phyloP scores from a whole-genome alignment of 1,284 basidiomycete species.

The Thelephora terrestris region DNA sequence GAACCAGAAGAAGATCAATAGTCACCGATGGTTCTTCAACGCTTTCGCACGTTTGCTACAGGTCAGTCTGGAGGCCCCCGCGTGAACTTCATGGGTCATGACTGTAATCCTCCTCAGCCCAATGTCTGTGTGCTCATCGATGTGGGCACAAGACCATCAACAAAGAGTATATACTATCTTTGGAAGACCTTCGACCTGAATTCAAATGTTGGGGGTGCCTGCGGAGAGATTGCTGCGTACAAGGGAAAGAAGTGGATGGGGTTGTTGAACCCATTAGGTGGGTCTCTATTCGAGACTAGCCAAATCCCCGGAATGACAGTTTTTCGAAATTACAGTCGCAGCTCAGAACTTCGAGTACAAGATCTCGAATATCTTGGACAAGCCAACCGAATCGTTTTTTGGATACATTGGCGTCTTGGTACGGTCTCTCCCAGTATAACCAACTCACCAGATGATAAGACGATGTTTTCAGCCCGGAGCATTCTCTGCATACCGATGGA shows the following conservation, averaged over 20 bases:
- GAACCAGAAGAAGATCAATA: constrained; percentile 95
- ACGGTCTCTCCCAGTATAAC: constrained; percentile 12
- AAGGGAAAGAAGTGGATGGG: constrained; percentile 83
- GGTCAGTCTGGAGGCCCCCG: constrained; percentile 30
- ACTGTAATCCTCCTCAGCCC: constrained; percentile 36
- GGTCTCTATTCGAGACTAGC: constrained; percentile 10
- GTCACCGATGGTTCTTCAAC: constrained; percentile 94
- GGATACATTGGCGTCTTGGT: constrained; percentile 85
- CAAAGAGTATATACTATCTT: constrained; percentile 81
- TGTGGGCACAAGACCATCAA: constrained; percentile 84
- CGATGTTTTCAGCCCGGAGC: constrained; percentile 64
- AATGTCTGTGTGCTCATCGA: constrained; percentile 88
- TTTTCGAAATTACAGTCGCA: constrained; percentile 45
- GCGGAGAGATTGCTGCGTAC: constrained; percentile 89
- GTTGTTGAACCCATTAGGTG: constrained; percentile 79
- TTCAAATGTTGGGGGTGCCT: constrained; percentile 89
- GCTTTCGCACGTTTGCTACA: constrained; percentile 71
- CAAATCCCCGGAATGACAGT: background rate
- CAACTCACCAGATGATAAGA: constrained; percentile 5
- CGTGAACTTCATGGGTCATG: background rate
- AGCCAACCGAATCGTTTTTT: constrained; percentile 88
- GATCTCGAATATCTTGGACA: constrained; percentile 88
- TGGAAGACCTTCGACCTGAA: constrained; percentile 96
- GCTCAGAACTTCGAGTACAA: constrained; percentile 96
- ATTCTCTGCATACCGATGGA: constrained; percentile 82